Percentiles rank a stretch among this genome's conserved stretches.
Evolutionary conservation across 192 early-diverging fungal species (phyloP).

Genomic region (Coemansia sp.): DNA sequence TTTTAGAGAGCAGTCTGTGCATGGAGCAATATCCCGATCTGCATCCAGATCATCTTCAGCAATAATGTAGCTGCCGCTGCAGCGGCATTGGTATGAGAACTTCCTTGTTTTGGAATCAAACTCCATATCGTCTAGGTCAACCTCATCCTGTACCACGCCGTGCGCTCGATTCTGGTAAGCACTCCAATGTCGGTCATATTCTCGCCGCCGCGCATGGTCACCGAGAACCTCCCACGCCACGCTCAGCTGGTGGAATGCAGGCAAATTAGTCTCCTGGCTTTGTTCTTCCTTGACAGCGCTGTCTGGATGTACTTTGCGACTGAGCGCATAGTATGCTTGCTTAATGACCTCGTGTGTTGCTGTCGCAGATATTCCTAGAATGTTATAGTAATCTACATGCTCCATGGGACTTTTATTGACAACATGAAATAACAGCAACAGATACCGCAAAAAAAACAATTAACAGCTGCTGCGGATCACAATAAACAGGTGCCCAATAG

Average conservation of each 20-base stretch:
- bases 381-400: slow-evolving; percentile 21
- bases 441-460: neutral
- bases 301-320: slow-evolving; percentile 40
- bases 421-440: slow-evolving; percentile 1
- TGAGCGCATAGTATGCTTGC: slow-evolving; percentile 38
- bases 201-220: slow-evolving; percentile 21
- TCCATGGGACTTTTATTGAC: slow-evolving; percentile 9
- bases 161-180: slow-evolving; percentile 13
- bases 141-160: slow-evolving; percentile 67
- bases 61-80: slow-evolving; percentile 63
- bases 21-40: slow-evolving; percentile 63
- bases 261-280: neutral
- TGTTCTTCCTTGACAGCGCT: slow-evolving; percentile 7
- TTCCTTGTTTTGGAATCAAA: slow-evolving; percentile 56
- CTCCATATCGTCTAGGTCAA: slow-evolving; percentile 82
- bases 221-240: slow-evolving; percentile 45
- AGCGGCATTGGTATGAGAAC: slow-evolving; percentile 64
- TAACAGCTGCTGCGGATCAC: neutral
- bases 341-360: slow-evolving; percentile 40
- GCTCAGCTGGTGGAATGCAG: slow-evolving; percentile 40
- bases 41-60: slow-evolving; percentile 64
- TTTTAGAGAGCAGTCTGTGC: slow-evolving; percentile 67
- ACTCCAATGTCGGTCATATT: slow-evolving; percentile 25
- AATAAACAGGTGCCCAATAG: neutral
- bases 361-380: slow-evolving; percentile 13